phyloP scores from a whole-genome alignment of 1,139 yeast genomes.

The Debaryomycetaceae sp. region DNA sequence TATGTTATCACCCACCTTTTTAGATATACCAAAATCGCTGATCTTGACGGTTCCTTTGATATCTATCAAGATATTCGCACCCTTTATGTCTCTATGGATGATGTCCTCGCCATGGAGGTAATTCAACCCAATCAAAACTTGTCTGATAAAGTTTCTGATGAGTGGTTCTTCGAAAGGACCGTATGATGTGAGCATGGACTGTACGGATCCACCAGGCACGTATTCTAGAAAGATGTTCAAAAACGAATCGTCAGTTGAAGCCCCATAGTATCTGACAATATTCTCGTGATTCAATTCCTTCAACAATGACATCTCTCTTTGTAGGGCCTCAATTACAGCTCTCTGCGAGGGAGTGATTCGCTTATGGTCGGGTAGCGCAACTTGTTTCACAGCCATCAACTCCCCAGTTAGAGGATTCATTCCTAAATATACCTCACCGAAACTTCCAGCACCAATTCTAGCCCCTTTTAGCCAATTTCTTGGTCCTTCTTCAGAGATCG shows the following conservation, averaged over 20 bases:
- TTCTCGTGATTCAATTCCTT: constrained; percentile 86
- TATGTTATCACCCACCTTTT: constrained; percentile 45
- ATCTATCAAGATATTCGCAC: constrained; percentile 88
- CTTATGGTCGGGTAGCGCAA: constrained; percentile 56
- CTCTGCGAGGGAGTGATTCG: constrained; percentile 37
- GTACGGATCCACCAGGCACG: constrained; percentile 96
- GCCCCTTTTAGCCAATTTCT: constrained; percentile 92
- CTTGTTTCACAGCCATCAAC: constrained; percentile 95
- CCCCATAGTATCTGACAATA: constrained; percentile 87
- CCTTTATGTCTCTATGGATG: constrained; percentile 89
- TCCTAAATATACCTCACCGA: constrained; percentile 90
- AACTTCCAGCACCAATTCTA: constrained; percentile 89
- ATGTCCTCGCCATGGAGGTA: constrained; percentile 81
- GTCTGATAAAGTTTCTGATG: constrained; percentile 78
- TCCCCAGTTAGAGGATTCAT: constrained; percentile 93
- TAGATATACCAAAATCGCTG: constrained; percentile 92
- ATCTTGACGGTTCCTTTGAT: constrained; percentile 88
- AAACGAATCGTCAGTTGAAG: constrained; percentile 65
- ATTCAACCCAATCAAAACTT: constrained; percentile 75
- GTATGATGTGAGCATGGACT: constrained; percentile 76
- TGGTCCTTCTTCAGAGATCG: constrained; percentile 43
- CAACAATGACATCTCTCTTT: constrained; percentile 77
- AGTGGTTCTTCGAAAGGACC: constrained; percentile 93
- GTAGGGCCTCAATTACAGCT: constrained; percentile 76
- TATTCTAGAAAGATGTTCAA: constrained; percentile 88